These are phyloP conservation scores for Phytophthora niederhauseri DNA, from an alignment of 352 stramenopile species.

Conservation along the genomic window DNA sequence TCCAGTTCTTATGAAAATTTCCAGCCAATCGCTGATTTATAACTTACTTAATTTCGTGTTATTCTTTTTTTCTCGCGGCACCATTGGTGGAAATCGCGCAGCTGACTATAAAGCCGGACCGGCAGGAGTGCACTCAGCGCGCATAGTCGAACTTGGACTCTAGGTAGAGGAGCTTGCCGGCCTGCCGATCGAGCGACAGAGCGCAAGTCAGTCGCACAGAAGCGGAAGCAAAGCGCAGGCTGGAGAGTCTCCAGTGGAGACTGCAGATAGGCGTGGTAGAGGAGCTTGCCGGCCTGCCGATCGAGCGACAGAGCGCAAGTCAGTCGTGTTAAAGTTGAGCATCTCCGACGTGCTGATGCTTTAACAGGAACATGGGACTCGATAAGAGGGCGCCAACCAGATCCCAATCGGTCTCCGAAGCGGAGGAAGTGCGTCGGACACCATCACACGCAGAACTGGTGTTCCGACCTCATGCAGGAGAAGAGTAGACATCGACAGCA, in stretches of 20 bases:
- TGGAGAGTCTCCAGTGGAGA: not conserved
- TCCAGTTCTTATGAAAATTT: conserved; percentile 24
- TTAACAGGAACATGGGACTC: too few species aligned
- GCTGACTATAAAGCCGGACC: conserved; percentile 34
- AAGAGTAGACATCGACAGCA: conserved; percentile 10
- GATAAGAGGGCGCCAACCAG: conserved; percentile 16
- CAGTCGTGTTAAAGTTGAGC: not conserved
- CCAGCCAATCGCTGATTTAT: conserved; percentile 32
- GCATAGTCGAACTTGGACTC: conserved; percentile 14
- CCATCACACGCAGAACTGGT: conserved; percentile 16
- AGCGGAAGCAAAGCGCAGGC: conserved; percentile 29
- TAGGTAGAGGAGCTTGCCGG: conserved; percentile 17
- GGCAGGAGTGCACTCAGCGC: not conserved
- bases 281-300: conserved; percentile 18
- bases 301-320: conserved; percentile 23
- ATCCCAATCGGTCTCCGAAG: conserved; percentile 27
- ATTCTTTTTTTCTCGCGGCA: not conserved
- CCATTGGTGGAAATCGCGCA: not conserved
- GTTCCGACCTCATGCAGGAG: conserved; percentile 27
- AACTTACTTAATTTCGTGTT: conserved; percentile 1
- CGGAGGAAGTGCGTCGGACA: conserved; percentile 20
- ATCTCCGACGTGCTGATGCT: too few species aligned
- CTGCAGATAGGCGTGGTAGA: conserved; percentile 32
- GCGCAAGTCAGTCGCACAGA: conserved; percentile 14
- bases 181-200: conserved; percentile 27